These are phyloP conservation scores for Yarrowia porcina DNA, from an alignment of 805 yeast genomes.

Conservation along the genomic window DNA sequence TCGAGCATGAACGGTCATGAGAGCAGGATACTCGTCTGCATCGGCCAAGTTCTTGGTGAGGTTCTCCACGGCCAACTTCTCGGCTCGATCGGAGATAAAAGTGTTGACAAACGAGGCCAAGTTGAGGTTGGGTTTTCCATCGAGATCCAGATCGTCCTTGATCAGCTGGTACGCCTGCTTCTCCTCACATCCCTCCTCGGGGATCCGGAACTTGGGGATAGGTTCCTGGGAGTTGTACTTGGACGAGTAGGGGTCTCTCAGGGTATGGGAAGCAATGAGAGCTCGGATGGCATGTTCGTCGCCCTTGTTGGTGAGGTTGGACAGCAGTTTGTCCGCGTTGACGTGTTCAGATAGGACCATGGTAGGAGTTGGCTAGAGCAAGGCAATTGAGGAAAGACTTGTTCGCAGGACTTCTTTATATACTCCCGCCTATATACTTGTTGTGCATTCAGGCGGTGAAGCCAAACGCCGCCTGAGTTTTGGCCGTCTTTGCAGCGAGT, in stretches of 20 bases:
- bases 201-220: conserved; percentile 57
- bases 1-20: conserved; percentile 73
- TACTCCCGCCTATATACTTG: not conserved
- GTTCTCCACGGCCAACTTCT: conserved; percentile 60
- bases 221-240: conserved; percentile 31
- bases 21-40: conserved; percentile 87
- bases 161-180: conserved; percentile 59
- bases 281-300: conserved; percentile 15
- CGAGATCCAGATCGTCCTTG: conserved; percentile 71
- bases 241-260: conserved; percentile 19
- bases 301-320: conserved; percentile 29
- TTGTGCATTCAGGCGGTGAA: too few species aligned
- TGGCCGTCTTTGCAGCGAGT: too few species aligned
- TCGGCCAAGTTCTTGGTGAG: conserved; percentile 86
- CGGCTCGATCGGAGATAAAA: conserved; percentile 51
- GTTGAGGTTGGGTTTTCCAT: conserved; percentile 80
- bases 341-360: conserved; percentile 27
- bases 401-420: not conserved
- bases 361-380: too few species aligned
- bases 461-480: too few species aligned
- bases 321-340: conserved; percentile 31
- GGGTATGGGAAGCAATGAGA: not conserved
- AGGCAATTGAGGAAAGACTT: not conserved
- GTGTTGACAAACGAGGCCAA: conserved; percentile 90
- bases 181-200: conserved; percentile 52